Evolutionary conservation across 495 filamentous ascomycete genomes (phyloP), one percentile per base, ranked within the genome.

Genomic region (Aspergillus panamensis): DNA sequence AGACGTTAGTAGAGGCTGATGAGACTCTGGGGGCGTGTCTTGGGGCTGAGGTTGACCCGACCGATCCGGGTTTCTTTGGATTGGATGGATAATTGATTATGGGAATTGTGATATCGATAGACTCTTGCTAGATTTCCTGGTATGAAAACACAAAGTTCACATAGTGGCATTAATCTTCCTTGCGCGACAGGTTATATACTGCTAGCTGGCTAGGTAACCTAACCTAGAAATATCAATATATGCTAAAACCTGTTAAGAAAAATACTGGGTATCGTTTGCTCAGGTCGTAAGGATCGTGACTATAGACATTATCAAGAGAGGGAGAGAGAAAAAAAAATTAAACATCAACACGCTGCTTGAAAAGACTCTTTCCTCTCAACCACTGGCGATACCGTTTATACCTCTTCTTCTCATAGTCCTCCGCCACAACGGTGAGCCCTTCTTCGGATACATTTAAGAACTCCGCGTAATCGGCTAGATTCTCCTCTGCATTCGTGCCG

Each of bases 301-400:
- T 45, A 50, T 33, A 50, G 25, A 32, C 25, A 50, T 32, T 13
- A 19, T 16, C 17, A 20, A 40, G 16, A 40, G 12, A 8, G 16
- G 16, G 37, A 40, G 5, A 40, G 12, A 40, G 13, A 12, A 40
- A 40, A 13, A 40, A 40, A 60, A 52, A 57, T 72, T 62, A 80
- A 64, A 78, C 75, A 64, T 90, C 87, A 58, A 88, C 80, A 58
- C 87, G 83, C 80, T 96, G 92, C 74, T 96, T 96, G 66, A 96
- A 96, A 59, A 96, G 76, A 65, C 88, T 92, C 77, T 96, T 96
- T 14, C 92, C 92, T 60, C 86, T 80, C 64, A 97, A 73, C 93
- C 93, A 97, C 72, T 96, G 92, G 65, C 86, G 77, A 72, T 98
- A 98, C 0, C 92, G 90, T 72, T 92, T 96, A 69, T 98, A 98